These are phyloP conservation scores for Rutstroemia sp. DNA, from an alignment of 2,329 filamentous ascomycete species.

Conservation along the genomic window DNA sequence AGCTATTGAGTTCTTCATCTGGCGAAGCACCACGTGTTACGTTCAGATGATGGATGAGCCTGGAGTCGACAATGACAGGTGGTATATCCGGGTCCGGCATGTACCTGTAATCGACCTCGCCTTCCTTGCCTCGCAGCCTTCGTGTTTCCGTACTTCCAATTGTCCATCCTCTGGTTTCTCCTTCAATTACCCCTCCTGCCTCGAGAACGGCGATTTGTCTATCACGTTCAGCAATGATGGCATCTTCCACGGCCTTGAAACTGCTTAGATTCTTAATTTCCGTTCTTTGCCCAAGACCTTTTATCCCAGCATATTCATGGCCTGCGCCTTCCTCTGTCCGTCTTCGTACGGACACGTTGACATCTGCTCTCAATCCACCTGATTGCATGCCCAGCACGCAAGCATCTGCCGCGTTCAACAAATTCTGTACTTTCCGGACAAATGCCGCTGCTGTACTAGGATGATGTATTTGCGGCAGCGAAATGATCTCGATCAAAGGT, in stretches of 20 bases:
- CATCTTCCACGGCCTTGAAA: slow-evolving; percentile 91
- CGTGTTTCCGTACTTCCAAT: slow-evolving; percentile 76
- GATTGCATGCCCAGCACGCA: slow-evolving; percentile 90
- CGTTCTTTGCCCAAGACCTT: slow-evolving; percentile 72
- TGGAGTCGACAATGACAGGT: slow-evolving; percentile 66
- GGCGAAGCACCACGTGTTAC: slow-evolving; percentile 62
- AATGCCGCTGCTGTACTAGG: slow-evolving; percentile 81
- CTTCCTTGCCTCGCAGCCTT: slow-evolving; percentile 83
- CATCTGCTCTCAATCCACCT: slow-evolving; percentile 83
- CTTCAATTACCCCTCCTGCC: slow-evolving; percentile 63
- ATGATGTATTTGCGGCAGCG: slow-evolving; percentile 78
- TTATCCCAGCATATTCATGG: slow-evolving; percentile 47
- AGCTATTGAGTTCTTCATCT: slow-evolving; percentile 57
- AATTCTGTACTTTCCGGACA: slow-evolving; percentile 78
- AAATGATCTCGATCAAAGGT: slow-evolving; percentile 92
- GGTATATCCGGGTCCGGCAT: slow-evolving; percentile 94
- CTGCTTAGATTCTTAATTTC: slow-evolving; percentile 98
- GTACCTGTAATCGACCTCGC: slow-evolving; percentile 94
- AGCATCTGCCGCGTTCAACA: slow-evolving; percentile 73
- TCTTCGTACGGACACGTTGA: slow-evolving; percentile 82
- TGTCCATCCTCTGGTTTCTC: slow-evolving; percentile 91
- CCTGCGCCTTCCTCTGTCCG: slow-evolving; percentile 31
- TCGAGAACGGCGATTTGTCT: slow-evolving; percentile 79
- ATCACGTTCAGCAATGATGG: slow-evolving; percentile 83
- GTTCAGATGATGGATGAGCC: slow-evolving; percentile 59